Evolutionary conservation across 2,329 filamentous ascomycete genomes (phyloP), one percentile per base, ranked within the genome.

Genomic region (Phyllosticta citrichinensis): DNA sequence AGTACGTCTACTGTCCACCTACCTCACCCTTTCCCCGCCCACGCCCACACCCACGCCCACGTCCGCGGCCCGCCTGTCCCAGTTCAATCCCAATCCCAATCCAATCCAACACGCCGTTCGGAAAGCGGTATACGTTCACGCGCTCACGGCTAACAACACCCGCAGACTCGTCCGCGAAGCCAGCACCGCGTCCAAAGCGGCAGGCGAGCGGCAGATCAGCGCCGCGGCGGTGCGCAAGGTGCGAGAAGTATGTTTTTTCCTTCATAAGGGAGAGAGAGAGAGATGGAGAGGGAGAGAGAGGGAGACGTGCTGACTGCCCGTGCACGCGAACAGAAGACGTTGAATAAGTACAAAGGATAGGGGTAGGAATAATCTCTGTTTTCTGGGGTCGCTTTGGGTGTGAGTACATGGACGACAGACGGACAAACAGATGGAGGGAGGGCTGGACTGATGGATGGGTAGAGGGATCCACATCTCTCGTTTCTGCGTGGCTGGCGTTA

Each of bases 111-210:
- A 35, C 14, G 19, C 56, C 5, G 11, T 11, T 8, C 24, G 9
- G 22, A 22, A 22, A 22, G 22, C 22, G 2, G 22, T 22, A 22
- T 3, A 22, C 22, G 22, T 22, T n/a, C n/a, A n/a, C n/a, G n/a
- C n/a, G n/a, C n/a, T n/a, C n/a, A n/a, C 22, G 22, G 3, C 22
- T 22, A 22, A 22, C 22, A 3, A 22, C 22, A 22, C 22, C 2
- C 22, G 47, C 66, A 92, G 89, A 52, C 78, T 95, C 58, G 82
- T 95, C 72, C 90, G 88, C 66, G 90, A 94, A 75, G 87, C 90
- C 0, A 81, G 83, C 1, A 93, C 93, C 64, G 83, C 86, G 68
- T 85, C 88, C 56, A 91, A 89, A 69, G 84, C 87, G 70, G 79
- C 83, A 12, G 87, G 88, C 22, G 89, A 94, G 70, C 83, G 84